phyloP scores from a whole-genome alignment of 1,284 basidiomycete genomes.

The Cryptococcus jaspeensis region DNA sequence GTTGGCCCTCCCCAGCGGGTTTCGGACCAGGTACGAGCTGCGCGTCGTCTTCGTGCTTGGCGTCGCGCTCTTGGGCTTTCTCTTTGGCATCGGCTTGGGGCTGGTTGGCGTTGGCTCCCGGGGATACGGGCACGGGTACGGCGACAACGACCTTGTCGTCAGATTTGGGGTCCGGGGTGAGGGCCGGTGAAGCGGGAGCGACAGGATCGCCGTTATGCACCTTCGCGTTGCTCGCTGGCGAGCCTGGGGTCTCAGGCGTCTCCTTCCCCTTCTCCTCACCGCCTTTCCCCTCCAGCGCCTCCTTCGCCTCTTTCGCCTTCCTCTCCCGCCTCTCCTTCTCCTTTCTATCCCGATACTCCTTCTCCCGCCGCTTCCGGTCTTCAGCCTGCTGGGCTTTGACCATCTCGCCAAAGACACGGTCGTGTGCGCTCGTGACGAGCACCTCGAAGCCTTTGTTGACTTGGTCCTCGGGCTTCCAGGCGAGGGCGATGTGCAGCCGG shows the following conservation, averaged over 20 bases:
- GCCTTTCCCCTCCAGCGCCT: conserved; percentile 40
- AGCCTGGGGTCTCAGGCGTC: neutral
- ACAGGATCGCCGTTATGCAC: conserved; percentile 6
- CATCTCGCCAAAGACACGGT: conserved; percentile 49
- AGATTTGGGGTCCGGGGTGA: conserved; percentile 3
- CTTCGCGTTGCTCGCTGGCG: conserved; percentile 14
- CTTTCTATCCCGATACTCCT: conserved; percentile 49
- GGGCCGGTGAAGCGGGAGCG: neutral
- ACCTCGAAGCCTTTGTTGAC: conserved; percentile 31
- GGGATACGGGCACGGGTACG: conserved; percentile 1
- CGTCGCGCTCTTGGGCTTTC: neutral
- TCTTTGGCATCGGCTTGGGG: neutral
- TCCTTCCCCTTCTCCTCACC: neutral
- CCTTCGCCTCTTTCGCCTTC: conserved; percentile 38
- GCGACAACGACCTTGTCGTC: conserved; percentile 5
- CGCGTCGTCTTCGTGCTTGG: conserved; percentile 9
- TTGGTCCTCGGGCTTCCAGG: conserved; percentile 28
- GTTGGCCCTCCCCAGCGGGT: neutral
- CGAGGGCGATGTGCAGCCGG: conserved; percentile 21
- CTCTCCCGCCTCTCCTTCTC: conserved; percentile 22
- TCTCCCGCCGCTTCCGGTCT: conserved; percentile 55
- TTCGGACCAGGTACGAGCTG: conserved; percentile 9
- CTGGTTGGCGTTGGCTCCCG: neutral
- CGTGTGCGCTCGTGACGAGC: conserved; percentile 27
- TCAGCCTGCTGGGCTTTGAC: conserved; percentile 64